These are phyloP conservation scores for Maudiozyma pseudohumilis DNA, from an alignment of 805 yeast genomes.

Conservation along the genomic window DNA sequence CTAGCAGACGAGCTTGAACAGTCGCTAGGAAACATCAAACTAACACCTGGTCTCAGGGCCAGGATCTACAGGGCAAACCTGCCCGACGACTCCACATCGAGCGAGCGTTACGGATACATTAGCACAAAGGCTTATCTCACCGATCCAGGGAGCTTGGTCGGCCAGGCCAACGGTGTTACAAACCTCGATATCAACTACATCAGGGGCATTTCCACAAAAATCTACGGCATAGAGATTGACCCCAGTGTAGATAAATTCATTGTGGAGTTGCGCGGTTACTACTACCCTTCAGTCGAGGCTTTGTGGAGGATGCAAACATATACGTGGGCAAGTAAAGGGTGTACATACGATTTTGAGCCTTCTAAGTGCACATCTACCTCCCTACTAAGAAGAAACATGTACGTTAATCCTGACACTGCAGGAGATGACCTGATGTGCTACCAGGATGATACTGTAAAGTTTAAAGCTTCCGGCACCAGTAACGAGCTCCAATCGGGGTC, in stretches of 20 bases:
- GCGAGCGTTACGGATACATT: neutral
- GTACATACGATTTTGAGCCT: neutral
- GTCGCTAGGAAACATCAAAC: neutral
- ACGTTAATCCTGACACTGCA: neutral
- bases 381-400: neutral
- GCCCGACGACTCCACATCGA: neutral
- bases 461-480: neutral
- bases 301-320: neutral
- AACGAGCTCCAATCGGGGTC: neutral
- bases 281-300: neutral
- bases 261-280: neutral
- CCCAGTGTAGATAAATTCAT: neutral
- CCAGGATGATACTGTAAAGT: neutral
- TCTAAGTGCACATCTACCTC: neutral
- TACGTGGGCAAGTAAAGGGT: neutral
- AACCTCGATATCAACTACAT: neutral
- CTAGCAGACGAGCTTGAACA: neutral
- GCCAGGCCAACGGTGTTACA: neutral
- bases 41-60: neutral
- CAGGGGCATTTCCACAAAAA: neutral
- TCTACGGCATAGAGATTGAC: neutral
- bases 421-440: neutral
- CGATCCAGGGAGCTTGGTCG: neutral
- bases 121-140: neutral
- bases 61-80: neutral